Base-by-base conservation (phyloP, 306 rosid species). In the Vicia sativa region DNA sequence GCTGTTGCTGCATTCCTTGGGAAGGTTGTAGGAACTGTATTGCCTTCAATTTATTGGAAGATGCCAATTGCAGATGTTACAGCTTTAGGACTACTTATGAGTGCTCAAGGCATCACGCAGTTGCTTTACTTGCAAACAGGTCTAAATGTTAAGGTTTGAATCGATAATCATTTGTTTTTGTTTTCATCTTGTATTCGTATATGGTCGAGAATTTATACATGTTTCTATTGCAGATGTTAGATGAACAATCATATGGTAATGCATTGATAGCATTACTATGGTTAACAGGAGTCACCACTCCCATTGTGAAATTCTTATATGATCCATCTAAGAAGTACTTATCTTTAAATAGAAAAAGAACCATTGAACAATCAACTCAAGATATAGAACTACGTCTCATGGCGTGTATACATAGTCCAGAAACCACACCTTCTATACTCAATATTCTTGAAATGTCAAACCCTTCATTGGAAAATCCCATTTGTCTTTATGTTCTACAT, bases 71-170 rank as follows among this genome's bases (percentile, higher is more conserved):
- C 9, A 3, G 92, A 89, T 67, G 64, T 88, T 11, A 16, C 85
- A 16, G 15, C 68, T 3, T 67, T 86, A 28, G 92, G 86, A 9
- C 83, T 89, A 48, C 44, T 83, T 48, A 55, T 87, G 79, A 64
- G 83, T 82, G 25, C 85, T 19, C 87, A 76, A 57, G 96, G 92
- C 67, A 68, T 87, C 63, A 69, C 85, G 12, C 87, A 84, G 1
- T 44, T 84, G 35, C 71, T 84, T 12, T 5, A 61, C 39, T 16
- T 81, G 12, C 88, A 84, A 13, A 48, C 48, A 13, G 71, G 48
- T n/a, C 10, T 58, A 12, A 4, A 73, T 14, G 68, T 76, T 49
- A 2, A 0, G 0, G 96, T 89, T 82, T 76, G 82, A 10, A 60
- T 37, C 15, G 9, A 0, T 16, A 57, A 57, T 15, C 3, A 4